Percentiles rank a stretch among this genome's conserved stretches.
These are phyloP conservation scores for Pythium sp. DNA, from an alignment of 352 stramenopile species.

Conservation along the genomic window DNA sequence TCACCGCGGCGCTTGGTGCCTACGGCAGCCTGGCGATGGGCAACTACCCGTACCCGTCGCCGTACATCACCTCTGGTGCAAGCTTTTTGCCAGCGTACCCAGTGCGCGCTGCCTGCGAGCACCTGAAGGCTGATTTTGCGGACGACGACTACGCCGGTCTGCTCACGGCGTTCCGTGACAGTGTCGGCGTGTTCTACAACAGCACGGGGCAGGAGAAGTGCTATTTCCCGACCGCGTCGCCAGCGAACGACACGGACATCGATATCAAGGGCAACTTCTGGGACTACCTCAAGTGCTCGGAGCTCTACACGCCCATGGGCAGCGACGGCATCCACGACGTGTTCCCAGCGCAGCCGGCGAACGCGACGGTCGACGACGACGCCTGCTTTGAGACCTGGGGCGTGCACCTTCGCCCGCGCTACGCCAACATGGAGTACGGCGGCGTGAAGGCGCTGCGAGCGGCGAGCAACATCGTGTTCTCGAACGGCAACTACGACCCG, in stretches of 20 bases:
- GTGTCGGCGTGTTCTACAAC: conserved; percentile 51
- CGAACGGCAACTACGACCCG: conserved; percentile 93
- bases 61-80: conserved; percentile 49
- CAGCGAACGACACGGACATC: conserved; percentile 25
- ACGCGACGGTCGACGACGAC: conserved; percentile 56
- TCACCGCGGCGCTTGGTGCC: conserved; percentile 17
- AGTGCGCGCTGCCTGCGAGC: conserved; percentile 34
- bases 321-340: conserved; percentile 78
- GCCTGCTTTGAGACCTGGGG: conserved; percentile 62
- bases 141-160: conserved; percentile 20
- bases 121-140: conserved; percentile 26
- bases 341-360: conserved; percentile 74
- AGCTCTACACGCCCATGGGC: conserved; percentile 67
- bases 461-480: conserved; percentile 93
- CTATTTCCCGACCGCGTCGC: conserved; percentile 82
- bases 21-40: conserved; percentile 39
- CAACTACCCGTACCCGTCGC: conserved; percentile 49
- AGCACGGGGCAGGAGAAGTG: conserved; percentile 32
- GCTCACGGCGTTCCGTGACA: conserved; percentile 33
- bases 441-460: conserved; percentile 52
- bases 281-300: conserved; percentile 71
- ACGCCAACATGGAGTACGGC: conserved; percentile 71
- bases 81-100: conserved; percentile 35
- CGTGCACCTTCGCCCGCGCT: conserved; percentile 55
- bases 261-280: conserved; percentile 49